These are phyloP conservation scores for Nakataea oryzae DNA, from an alignment of 2,329 filamentous ascomycete genomes.

Conservation along the genomic window DNA sequence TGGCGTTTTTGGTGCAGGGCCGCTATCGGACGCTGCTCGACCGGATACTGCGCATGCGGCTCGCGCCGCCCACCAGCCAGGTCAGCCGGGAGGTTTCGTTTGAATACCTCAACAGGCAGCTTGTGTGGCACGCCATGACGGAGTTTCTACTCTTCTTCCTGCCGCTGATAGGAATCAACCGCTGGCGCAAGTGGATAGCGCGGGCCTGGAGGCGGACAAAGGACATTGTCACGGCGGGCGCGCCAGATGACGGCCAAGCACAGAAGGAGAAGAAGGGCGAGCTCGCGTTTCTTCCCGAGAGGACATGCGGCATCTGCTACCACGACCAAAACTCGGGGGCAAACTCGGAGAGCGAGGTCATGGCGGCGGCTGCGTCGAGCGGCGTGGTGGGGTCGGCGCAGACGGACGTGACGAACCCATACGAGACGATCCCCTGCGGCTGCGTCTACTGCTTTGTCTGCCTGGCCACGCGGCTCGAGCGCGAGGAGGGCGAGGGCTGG, in stretches of 20 bases:
- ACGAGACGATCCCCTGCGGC: constrained; percentile 79
- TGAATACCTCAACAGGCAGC: constrained; percentile 92
- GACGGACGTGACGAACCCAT: constrained; percentile 93
- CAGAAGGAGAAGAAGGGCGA: constrained; percentile 54
- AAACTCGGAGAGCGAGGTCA: constrained; percentile 63
- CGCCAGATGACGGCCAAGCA: constrained; percentile 33
- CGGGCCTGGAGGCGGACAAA: constrained; percentile 78
- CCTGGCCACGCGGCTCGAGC: constrained; percentile 78
- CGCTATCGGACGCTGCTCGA: constrained; percentile 87
- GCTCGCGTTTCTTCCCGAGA: constrained; percentile 75
- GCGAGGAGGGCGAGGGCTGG: constrained; percentile 92
- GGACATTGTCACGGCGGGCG: constrained; percentile 45
- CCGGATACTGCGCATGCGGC: constrained; percentile 69
- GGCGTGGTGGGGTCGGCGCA: constrained; percentile 80
- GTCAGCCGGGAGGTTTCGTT: constrained; percentile 89
- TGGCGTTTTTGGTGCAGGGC: constrained; percentile 84
- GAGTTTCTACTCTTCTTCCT: constrained; percentile 96
- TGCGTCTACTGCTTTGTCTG: constrained; percentile 97
- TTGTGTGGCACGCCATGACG: constrained; percentile 99
- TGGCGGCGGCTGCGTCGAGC: constrained; percentile 56
- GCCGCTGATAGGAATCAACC: constrained; percentile 88
- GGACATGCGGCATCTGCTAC: constrained; percentile 96
- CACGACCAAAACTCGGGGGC: constrained; percentile 71
- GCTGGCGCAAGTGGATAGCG: constrained; percentile 84
- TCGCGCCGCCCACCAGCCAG: constrained; percentile 76